phyloP scores from a whole-genome alignment of 768 basidiomycete genomes.

The Saitozyma podzolica region DNA sequence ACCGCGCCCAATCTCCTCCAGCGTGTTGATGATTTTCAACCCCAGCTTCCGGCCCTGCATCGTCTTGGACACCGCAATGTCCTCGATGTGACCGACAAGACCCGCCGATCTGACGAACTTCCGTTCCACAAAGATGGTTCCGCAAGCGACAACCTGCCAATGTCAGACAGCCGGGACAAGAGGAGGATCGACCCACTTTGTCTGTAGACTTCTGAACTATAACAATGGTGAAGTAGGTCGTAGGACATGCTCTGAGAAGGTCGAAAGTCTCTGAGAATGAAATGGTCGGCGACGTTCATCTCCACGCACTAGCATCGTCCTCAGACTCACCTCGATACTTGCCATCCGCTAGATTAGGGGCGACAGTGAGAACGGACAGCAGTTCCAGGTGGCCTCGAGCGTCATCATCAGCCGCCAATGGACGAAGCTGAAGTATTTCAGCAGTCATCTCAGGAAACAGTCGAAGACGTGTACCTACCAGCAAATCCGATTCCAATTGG shows the following conservation, averaged over 20 bases:
- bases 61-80: constrained; percentile 85
- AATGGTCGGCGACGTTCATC: too few relatives aligned
- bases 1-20: constrained; percentile 76
- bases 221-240: constrained; percentile 81
- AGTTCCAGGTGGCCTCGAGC: constrained; percentile 77
- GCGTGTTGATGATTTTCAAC: constrained; percentile 76
- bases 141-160: constrained; percentile 70
- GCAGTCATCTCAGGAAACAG: background rate
- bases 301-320: constrained; percentile 48
- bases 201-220: constrained; percentile 74
- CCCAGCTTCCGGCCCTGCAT: constrained; percentile 93
- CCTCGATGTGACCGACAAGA: constrained; percentile 92
- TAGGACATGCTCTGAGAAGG: constrained; percentile 33
- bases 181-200: constrained; percentile 27
- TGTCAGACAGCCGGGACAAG: background rate
- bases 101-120: constrained; percentile 90
- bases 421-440: constrained; percentile 68
- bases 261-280: constrained; percentile 30
- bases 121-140: constrained; percentile 83
- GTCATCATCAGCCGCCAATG: constrained; percentile 82
- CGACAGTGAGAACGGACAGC: constrained; percentile 69
- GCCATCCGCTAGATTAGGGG: constrained; percentile 65
- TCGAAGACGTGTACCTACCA: background rate
- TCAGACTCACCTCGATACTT: constrained; percentile 70
- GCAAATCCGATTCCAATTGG: constrained; percentile 9